Base-by-base conservation (phyloP, 345 rosid genomes). In the Sisymbrium irio region DNA sequence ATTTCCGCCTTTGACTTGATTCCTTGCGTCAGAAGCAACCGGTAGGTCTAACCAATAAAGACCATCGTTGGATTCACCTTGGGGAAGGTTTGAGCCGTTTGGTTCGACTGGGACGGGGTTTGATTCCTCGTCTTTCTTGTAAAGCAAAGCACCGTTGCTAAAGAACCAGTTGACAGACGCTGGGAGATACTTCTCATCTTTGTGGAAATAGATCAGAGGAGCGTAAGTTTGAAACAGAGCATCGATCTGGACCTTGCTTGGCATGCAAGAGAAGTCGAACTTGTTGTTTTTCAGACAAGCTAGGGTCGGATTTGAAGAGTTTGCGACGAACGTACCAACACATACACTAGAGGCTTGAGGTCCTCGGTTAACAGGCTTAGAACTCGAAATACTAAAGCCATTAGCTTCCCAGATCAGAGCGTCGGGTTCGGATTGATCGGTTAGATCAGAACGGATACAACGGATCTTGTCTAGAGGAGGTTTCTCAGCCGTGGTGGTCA, bases 1-100 rank as follows among this genome's bases (percentile, higher is more conserved):
- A 65, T 91, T 84, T 33, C 98, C 98, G 47, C 67, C 83, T 79
- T 87, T 80, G 1, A 89, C 86, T 54, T 74, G 80, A 37, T 88
- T 88, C 55, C 77, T 85, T 15, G 77, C 75, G 6, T 53, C 75
- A 8, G 74, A 73, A 42, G 83, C 84, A 2, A 65, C 68, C 0
- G 97, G 97, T 37, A 94, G 96, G 85, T 91, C 93, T 58, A 94
- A 18, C 98, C 97, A 91, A 68, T 85, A 91, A 9, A 65, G 78
- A 10, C 86, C 97, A 3, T 94, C 96, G 6, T 88, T 80, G 6
- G 89, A 82, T 22, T 90, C 98, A 0, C 87, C 93, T 60, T 83
- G 97, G 5, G 97, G 98, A 51, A 91, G 97, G 82, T 89, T 94
- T 30, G 78, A 76, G 3, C 98, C 96, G 0, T 63, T 77, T 37